Evolutionary conservation across 108 stramenopile genomes (phyloP), one percentile per base, ranked within the genome.

Genomic region (Cyclotella choctawhatcheeana): DNA sequence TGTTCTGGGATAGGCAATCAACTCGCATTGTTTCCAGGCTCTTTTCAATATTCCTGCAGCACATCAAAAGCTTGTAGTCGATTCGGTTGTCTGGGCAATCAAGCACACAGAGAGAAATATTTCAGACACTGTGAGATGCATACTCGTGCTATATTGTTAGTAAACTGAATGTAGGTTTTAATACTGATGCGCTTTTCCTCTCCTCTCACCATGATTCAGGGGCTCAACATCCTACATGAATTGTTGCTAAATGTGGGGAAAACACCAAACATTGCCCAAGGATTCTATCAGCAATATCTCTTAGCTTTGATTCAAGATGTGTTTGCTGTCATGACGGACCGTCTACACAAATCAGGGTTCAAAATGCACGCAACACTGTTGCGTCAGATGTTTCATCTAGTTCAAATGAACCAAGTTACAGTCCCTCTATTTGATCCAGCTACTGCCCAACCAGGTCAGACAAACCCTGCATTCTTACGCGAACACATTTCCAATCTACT

Each of bases 91-190:
- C 34, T 99, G 98, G 99, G 99, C 98, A 10, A 93, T 99, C 86
- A 99, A 98, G 86, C 98, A 99, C 82, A 98, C 97, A 13, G 99
- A 98, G 77, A 83, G 99, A 53, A 98, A 97, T 69, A 97, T 98
- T 64, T 82, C 93, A 37, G 97, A 97, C 69, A 97, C 96, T 48
- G 88, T 88, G 71, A 73, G 87, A 84, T 21, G n/a, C 52, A 0
- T 54, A 27, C n/a, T 14, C 25, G 20, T 5, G 25, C 17, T 40
- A n/a, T n/a, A 10, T n/a, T 48, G 16, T n/a, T 4, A 48, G 18
- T n/a, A n/a, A n/a, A n/a, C n/a, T n/a, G n/a, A n/a, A n/a, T n/a
- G n/a, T n/a, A n/a, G n/a, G n/a, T n/a, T n/a, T n/a, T n/a, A n/a
- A n/a, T n/a, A n/a, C n/a, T n/a, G n/a, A 4, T 48, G 4, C 4